A percentile compares a stretch with the other conserved stretches of the same genome.
Evolutionary conservation across 768 basidiomycete genomes (phyloP).

Genomic region (Inosperma sp.): DNA sequence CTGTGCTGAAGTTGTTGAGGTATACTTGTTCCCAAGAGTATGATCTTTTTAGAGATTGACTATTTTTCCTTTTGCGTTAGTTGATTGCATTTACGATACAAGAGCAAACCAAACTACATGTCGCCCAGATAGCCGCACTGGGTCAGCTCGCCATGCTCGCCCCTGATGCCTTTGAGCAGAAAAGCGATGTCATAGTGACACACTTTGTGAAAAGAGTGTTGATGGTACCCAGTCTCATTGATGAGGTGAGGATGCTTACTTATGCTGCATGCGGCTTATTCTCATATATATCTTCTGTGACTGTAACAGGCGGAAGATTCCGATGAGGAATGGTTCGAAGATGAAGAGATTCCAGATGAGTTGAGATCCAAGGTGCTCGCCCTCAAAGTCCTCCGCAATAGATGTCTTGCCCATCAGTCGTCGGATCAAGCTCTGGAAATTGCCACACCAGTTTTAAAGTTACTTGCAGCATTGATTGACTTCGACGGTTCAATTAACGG

Average conservation of each 20-base stretch:
- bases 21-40: conserved; percentile 28
- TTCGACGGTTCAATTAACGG: conserved; percentile 58
- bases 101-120: conserved; percentile 42
- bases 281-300: conserved; percentile 2
- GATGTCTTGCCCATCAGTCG: conserved; percentile 64
- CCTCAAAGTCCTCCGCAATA: conserved; percentile 78
- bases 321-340: conserved; percentile 69
- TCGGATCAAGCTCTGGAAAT: conserved; percentile 59
- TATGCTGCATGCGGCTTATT: background rate
- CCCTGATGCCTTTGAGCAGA: conserved; percentile 71
- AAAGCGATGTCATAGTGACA: conserved; percentile 67
- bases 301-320: conserved; percentile 39
- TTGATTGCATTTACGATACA: conserved; percentile 51
- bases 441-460: conserved; percentile 68
- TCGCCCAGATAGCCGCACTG: conserved; percentile 67
- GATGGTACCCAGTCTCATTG: conserved; percentile 47
- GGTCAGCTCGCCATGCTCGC: conserved; percentile 66
- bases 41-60: background rate
- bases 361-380: conserved; percentile 69
- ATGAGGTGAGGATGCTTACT: conserved; percentile 33
- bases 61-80: conserved; percentile 33
- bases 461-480: conserved; percentile 69
- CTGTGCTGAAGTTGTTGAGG: conserved; percentile 60
- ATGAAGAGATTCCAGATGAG: conserved; percentile 51
- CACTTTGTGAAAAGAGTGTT: conserved; percentile 70